A percentile compares a stretch with the other conserved stretches of the same genome.
phyloP scores from a whole-genome alignment of 192 early-diverging fungal genomes.

The Backusella westeae region DNA sequence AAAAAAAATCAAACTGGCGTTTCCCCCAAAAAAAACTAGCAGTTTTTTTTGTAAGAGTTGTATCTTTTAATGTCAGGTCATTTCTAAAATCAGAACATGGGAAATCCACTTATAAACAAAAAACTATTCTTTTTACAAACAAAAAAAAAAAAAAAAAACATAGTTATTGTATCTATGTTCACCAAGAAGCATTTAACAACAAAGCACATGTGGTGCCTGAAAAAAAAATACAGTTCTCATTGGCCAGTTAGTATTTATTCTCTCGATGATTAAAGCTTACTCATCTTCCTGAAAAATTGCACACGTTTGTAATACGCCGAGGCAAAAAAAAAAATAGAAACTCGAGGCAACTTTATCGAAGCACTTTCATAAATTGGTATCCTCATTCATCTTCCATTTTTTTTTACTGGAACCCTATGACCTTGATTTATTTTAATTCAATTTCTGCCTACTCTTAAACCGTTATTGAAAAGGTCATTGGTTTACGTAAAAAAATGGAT shows the following conservation, averaged over 20 bases:
- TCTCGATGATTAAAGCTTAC: neutral
- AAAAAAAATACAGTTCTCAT: neutral
- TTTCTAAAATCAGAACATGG: neutral
- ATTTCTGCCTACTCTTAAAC: neutral
- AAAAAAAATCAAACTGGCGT: neutral
- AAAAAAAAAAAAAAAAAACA: too few relatives aligned
- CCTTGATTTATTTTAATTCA: neutral
- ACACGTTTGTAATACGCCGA: neutral
- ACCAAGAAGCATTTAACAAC: neutral
- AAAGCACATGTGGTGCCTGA: neutral
- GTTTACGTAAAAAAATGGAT: too few relatives aligned
- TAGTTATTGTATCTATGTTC: neutral
- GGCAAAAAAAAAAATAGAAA: neutral
- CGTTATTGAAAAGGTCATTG: neutral
- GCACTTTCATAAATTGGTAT: neutral
- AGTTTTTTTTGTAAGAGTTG: neutral
- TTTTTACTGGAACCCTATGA: neutral
- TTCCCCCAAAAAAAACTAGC: neutral
- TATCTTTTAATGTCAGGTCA: neutral
- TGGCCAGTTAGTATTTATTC: neutral
- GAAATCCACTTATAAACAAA: neutral
- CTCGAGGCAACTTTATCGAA: neutral
- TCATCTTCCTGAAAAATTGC: neutral
- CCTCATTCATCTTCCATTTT: neutral
- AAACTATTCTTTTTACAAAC: neutral